phyloP scores from a whole-genome alignment of 805 yeast genomes.

The Ascoidea tarda region DNA sequence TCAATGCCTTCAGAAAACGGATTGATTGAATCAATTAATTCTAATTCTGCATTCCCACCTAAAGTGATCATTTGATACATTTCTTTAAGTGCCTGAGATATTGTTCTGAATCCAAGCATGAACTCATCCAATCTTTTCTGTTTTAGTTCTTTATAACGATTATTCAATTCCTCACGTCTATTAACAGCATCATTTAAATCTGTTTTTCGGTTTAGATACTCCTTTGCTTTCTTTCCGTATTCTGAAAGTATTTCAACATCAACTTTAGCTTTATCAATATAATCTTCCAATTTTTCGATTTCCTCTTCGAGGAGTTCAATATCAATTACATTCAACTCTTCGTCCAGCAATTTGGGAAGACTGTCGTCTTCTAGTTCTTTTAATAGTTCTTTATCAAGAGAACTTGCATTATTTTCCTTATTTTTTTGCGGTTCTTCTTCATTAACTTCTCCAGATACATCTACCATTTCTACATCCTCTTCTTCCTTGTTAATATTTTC shows the following conservation, averaged over 20 bases:
- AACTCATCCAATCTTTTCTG: slow-evolving; percentile 73
- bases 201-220: slow-evolving; percentile 44
- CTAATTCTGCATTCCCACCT: slow-evolving; percentile 99
- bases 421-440: slow-evolving; percentile 4
- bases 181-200: slow-evolving; percentile 59
- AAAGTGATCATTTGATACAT: slow-evolving; percentile 98
- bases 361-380: slow-evolving; percentile 3
- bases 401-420: slow-evolving; percentile 3
- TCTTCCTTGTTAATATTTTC: slow-evolving; percentile 16
- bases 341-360: slow-evolving; percentile 31
- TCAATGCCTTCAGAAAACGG: slow-evolving; percentile 97
- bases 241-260: slow-evolving; percentile 69
- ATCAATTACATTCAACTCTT: slow-evolving; percentile 35
- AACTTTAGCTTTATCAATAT: slow-evolving; percentile 40
- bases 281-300: slow-evolving; percentile 39
- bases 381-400: slow-evolving; percentile 3
- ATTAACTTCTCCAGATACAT: slow-evolving; percentile 2
- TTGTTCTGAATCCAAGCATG: slow-evolving; percentile 81
- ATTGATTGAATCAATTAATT: slow-evolving; percentile 86
- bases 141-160: slow-evolving; percentile 51
- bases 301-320: slow-evolving; percentile 33
- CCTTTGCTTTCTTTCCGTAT: slow-evolving; percentile 53
- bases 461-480: slow-evolving; percentile 17
- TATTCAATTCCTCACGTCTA: slow-evolving; percentile 49
- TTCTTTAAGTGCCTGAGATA: slow-evolving; percentile 79